Base-by-base conservation (phyloP, 768 basidiomycete species). In the Lactifluus piperatus region DNA sequence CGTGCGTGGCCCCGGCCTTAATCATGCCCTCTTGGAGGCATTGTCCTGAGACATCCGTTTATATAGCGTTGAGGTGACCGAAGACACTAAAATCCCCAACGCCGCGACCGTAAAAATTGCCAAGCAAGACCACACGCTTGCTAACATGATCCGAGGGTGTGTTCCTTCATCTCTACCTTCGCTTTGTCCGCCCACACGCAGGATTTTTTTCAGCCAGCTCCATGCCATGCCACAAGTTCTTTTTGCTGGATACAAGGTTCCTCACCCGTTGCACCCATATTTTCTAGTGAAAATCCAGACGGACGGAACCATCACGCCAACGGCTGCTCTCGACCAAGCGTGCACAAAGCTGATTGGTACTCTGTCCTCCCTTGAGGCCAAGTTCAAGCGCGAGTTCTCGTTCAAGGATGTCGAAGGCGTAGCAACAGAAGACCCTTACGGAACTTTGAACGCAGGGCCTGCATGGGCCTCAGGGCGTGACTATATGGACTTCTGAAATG, bases 211-310 rank as follows among this genome's bases (percentile, higher is more conserved):
- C 70, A 97, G 94, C 3, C 93, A 99, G 79, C 85, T 98, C 29
- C 84, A 97, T 34, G 73, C 85, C 8, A 88, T 89, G 81, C 87
- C 91, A 6, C 79, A 85, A 64, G 84, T 97, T 64, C 84, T 94
- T 61, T 98, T 98, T 70, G 94, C 94, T 1, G 97, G 97, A 1
- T 98, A 98, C 84, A 93, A 94, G 75, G 92, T 94, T 39, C 95
- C 95, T 0, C 97, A 97, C 68, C 95, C 97, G 1, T 83, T 95
- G 22, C 91, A 97, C 63, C 93, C 94, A 8, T 81, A 94, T 71
- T 95, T 98, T 74, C 78, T 91, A 57, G 82, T 99, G 72, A 97
- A 97, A 72, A 83, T 98, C 56, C 97, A 97, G 74, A 97, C 94
- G 2, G 93, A 97, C 71, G 91, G 93, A 24, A 77, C 82, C 1